Conservation (phyloP, 2,329 filamentous ascomycete species). For the Fusarium tjaetaba region DNA sequence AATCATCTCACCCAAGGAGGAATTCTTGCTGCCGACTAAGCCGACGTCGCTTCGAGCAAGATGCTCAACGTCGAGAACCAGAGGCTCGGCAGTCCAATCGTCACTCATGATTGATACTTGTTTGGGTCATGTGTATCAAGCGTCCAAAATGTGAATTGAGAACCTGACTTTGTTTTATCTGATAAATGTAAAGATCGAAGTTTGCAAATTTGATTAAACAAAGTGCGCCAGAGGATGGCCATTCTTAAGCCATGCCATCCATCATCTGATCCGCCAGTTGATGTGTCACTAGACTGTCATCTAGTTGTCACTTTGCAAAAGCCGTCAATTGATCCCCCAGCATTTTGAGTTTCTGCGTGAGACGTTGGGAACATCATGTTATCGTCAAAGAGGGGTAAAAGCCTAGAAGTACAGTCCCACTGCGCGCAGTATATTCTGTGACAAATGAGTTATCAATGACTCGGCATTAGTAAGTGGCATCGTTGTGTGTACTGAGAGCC, state of each 20-base stretch:
- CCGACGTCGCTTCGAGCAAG: slow-evolving; percentile 10
- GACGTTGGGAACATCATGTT: not conserved
- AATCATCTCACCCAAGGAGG: slow-evolving; percentile 53
- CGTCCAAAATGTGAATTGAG: not conserved
- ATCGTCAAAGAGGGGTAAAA: not conserved
- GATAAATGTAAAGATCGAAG: not conserved
- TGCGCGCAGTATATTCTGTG: too few species aligned
- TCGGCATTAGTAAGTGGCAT: not conserved
- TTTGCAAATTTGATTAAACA: too few species aligned
- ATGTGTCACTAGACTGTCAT: not conserved
- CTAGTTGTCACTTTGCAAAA: not conserved
- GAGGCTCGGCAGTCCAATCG: not conserved
- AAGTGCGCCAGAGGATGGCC: too few species aligned
- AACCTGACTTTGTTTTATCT: not conserved
- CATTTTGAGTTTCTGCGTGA: not conserved
- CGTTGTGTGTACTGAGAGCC: not conserved
- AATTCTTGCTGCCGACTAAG: slow-evolving; percentile 51
- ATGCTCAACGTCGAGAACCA: slow-evolving; percentile 11
- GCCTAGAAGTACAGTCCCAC: too few species aligned
- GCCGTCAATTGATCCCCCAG: not conserved
- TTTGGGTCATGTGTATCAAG: too few species aligned
- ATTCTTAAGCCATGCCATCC: not conserved
- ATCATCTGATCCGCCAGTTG: not conserved
- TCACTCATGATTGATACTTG: not conserved
- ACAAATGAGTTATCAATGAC: not conserved